A percentile compares a stretch with the other conserved stretches of the same genome.
phyloP scores from a whole-genome alignment of 306 rosid species.

The Vicia faba region DNA sequence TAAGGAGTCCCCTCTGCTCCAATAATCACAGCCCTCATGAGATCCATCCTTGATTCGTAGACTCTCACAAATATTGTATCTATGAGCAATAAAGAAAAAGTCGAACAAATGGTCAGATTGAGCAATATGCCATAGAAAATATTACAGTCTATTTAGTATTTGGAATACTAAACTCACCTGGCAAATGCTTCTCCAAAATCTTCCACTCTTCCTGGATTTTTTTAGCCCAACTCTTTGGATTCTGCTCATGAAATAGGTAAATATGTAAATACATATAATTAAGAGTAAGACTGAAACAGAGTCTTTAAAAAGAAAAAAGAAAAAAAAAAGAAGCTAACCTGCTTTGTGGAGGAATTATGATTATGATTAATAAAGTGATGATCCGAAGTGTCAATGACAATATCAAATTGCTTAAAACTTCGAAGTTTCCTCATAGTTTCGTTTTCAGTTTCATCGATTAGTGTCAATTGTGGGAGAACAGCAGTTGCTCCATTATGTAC shows the following conservation, averaged over 20 bases:
- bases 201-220: slow-evolving; percentile 61
- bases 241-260: slow-evolving; percentile 49
- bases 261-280: neutral
- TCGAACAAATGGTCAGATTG: slow-evolving; percentile 19
- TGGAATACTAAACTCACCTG: slow-evolving; percentile 42
- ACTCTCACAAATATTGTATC: no score
- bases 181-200: slow-evolving; percentile 43
- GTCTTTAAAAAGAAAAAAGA: neutral
- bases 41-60: no score
- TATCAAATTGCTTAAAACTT: slow-evolving; percentile 77
- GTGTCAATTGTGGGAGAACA: slow-evolving; percentile 34
- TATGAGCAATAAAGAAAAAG: neutral
- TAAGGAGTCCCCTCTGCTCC: no score
- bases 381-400: slow-evolving; percentile 68
- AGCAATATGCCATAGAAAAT: slow-evolving; percentile 21
- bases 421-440: slow-evolving; percentile 33
- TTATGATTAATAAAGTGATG: slow-evolving; percentile 47
- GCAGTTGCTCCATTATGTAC: slow-evolving; percentile 31
- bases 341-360: slow-evolving; percentile 44
- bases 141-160: slow-evolving; percentile 16
- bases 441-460: slow-evolving; percentile 27
- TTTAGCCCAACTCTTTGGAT: slow-evolving; percentile 43
- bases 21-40: no score
- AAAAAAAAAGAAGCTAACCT: slow-evolving; percentile 35
- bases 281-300: slow-evolving; percentile 5